Conservation (phyloP, 805 yeast genomes). For the Starmerella tilneyi region DNA sequence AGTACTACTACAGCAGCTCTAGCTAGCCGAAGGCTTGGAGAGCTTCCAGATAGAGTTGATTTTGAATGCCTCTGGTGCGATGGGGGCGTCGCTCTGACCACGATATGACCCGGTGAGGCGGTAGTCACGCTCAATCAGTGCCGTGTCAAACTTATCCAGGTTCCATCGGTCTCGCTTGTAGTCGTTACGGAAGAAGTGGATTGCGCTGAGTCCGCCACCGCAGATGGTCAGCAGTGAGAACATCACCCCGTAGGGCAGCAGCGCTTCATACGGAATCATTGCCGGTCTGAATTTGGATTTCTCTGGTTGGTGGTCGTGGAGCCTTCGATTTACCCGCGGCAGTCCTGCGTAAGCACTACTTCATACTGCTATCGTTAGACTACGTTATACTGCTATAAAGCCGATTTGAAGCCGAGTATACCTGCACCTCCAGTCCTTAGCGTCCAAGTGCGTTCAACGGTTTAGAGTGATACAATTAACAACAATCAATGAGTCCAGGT, state of each 20-base stretch:
- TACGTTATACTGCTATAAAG: not conserved
- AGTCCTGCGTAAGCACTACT: not conserved
- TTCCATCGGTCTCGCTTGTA: conserved; percentile 45
- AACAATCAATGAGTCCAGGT: too few relatives aligned
- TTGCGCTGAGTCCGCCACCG: conserved; percentile 41
- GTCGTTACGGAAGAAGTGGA: conserved; percentile 39
- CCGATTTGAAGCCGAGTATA: too few relatives aligned
- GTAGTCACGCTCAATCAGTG: conserved; percentile 59
- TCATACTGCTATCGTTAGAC: not conserved
- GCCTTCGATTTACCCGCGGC: not conserved
- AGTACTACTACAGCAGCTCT: not conserved
- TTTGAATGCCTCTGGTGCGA: conserved; percentile 70
- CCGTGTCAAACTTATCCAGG: conserved; percentile 45
- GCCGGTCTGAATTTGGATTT: not conserved
- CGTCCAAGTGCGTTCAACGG: too few relatives aligned
- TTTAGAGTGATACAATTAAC: too few relatives aligned
- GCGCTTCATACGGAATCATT: conserved; percentile 63
- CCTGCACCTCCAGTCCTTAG: too few relatives aligned
- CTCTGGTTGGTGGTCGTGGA: not conserved
- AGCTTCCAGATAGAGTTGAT: conserved; percentile 46
- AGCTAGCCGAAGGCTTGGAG: conserved; percentile 20
- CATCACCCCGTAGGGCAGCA: conserved; percentile 52
- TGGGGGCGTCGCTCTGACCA: conserved; percentile 54
- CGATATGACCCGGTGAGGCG: conserved; percentile 65
- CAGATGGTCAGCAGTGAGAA: conserved; percentile 42